Percentiles rank a stretch among this genome's conserved stretches.
phyloP scores from a whole-genome alignment of 352 stramenopile genomes.

The Chloridella minuta region DNA sequence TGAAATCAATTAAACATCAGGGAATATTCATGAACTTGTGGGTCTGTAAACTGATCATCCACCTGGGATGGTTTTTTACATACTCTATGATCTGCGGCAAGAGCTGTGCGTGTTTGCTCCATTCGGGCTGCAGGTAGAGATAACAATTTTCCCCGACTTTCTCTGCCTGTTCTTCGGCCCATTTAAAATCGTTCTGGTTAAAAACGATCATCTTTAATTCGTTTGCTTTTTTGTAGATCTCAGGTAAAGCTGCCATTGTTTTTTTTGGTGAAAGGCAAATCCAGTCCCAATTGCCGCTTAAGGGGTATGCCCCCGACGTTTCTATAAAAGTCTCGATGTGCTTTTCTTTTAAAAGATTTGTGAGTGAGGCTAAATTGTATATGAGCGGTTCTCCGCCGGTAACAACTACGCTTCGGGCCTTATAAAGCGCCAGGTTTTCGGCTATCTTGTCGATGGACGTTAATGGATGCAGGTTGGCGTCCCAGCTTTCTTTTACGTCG shows the following conservation, averaged over 20 bases:
- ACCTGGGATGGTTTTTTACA: background rate
- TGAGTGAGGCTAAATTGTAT: background rate
- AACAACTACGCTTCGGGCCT: background rate
- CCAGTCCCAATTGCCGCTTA: background rate
- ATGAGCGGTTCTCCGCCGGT: background rate
- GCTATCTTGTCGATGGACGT: background rate
- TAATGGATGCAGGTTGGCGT: background rate
- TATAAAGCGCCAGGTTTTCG: background rate
- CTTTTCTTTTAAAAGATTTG: background rate
- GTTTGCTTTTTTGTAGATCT: background rate
- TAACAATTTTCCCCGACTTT: background rate
- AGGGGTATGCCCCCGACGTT: background rate
- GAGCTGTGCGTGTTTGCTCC: background rate
- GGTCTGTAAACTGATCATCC: background rate
- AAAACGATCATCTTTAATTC: constrained; percentile 4
- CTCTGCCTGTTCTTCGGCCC: background rate
- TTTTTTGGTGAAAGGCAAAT: background rate
- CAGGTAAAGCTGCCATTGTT: background rate
- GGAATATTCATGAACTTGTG: background rate
- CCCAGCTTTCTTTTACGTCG: background rate
- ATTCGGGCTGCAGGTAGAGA: background rate
- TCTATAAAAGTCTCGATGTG: background rate
- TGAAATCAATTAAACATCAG: background rate
- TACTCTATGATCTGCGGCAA: background rate
- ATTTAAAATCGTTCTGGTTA: background rate